phyloP scores from a whole-genome alignment of 2,329 filamentous ascomycete species.

The Aspergillus sclerotialis region DNA sequence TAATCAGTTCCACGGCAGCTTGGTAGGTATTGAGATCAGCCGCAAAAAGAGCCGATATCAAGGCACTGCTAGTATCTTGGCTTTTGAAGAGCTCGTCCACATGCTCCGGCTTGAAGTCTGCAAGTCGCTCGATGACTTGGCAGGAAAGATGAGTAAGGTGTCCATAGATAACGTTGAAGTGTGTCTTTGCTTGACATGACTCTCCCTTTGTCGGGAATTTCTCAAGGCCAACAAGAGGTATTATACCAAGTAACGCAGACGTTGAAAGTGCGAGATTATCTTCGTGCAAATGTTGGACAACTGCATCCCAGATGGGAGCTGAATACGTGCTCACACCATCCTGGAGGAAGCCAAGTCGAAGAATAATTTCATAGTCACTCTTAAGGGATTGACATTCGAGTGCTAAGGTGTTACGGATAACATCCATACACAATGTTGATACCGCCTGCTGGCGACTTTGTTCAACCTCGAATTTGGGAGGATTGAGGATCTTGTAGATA shows the following conservation, averaged over 20 bases:
- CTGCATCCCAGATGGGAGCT: constrained; percentile 69
- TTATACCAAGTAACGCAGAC: constrained; percentile 63
- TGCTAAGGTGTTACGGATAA: constrained; percentile 60
- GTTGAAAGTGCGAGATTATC: constrained; percentile 67
- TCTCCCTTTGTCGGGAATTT: constrained; percentile 52
- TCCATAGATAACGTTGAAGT: constrained; percentile 70
- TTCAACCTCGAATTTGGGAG: constrained; percentile 43
- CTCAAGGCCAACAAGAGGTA: constrained; percentile 67
- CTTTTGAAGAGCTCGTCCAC: constrained; percentile 64
- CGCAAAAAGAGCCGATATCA: constrained; percentile 74
- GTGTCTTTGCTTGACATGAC: constrained; percentile 48
- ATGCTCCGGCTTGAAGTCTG: constrained; percentile 64
- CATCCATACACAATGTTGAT: constrained; percentile 51
- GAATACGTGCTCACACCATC: constrained; percentile 64
- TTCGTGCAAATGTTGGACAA: constrained; percentile 60
- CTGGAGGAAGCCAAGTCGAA: constrained; percentile 54
- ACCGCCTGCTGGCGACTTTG: constrained; percentile 47
- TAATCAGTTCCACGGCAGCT: constrained; percentile 73
- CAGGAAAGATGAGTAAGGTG: constrained; percentile 58
- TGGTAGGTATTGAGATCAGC: constrained; percentile 73
- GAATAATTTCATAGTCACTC: constrained; percentile 62
- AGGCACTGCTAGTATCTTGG: constrained; percentile 60
- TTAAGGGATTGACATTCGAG: constrained; percentile 66
- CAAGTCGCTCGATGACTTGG: constrained; percentile 68
- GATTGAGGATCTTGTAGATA: constrained; percentile 52